Conservation (phyloP, 1,139 yeast genomes). For the Yamadazyma buinensis region DNA sequence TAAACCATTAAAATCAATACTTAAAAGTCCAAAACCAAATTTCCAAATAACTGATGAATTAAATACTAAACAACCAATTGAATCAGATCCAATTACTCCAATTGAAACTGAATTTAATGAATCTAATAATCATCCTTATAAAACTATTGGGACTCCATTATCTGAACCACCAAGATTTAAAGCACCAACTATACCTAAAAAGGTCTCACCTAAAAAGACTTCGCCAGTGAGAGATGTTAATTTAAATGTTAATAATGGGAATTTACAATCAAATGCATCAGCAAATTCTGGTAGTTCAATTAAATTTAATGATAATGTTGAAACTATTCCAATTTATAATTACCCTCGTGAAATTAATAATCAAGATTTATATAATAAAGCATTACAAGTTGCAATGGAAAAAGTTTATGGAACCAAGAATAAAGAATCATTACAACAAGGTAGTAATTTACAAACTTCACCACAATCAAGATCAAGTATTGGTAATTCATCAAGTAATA, state of each 20-base stretch:
- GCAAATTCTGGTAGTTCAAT: constrained; percentile 26
- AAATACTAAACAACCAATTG: too few species aligned
- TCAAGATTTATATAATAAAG: constrained; percentile 30
- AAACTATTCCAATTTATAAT: constrained; percentile 32
- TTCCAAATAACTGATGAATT: constrained; percentile 1
- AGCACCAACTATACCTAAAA: constrained; percentile 10
- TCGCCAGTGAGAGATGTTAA: constrained; percentile 1
- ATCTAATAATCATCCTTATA: constrained; percentile 12
- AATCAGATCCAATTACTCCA: too few species aligned
- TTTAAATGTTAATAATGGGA: not conserved
- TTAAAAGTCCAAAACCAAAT: constrained; percentile 24
- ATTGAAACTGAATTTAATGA: not conserved
- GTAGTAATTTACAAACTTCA: not conserved
- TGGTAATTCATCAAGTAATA: too few species aligned
- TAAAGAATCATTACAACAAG: constrained; percentile 3
- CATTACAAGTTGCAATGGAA: constrained; percentile 39
- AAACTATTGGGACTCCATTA: constrained; percentile 11
- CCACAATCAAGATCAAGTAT: not conserved
- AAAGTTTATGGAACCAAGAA: constrained; percentile 32
- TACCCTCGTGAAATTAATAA: constrained; percentile 8
- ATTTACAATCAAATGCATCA: constrained; percentile 13
- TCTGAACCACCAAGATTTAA: constrained; percentile 13
- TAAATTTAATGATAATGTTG: constrained; percentile 37
- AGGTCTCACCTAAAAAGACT: constrained; percentile 7
- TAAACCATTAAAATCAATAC: constrained; percentile 34